phyloP scores from a whole-genome alignment of 139 green algal genomes.

The Micractinium sp. region DNA sequence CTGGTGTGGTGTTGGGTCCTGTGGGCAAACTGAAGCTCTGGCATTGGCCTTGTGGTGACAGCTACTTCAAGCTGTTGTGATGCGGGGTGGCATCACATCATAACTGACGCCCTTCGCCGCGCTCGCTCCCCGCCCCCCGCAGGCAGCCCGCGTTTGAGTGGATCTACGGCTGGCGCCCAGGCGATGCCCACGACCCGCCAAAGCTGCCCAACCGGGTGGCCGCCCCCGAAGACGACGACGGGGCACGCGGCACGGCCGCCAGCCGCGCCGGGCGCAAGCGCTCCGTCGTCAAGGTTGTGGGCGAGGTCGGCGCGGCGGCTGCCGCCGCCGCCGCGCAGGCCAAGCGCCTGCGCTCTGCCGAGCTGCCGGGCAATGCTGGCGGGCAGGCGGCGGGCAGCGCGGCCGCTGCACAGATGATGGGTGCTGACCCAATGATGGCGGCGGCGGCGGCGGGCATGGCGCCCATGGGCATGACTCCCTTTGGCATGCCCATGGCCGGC shows the following conservation, averaged over 20 bases:
- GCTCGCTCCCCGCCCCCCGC: not conserved
- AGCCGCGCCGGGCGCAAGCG: conserved; percentile 22
- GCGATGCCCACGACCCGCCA: conserved; percentile 40
- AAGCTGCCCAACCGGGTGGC: conserved; percentile 36
- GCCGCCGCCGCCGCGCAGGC: not conserved
- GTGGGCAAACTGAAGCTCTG: too few relatives aligned
- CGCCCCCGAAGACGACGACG: not conserved
- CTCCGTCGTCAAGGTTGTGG: not conserved
- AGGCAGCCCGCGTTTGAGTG: conserved; percentile 57
- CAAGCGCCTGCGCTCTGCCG: not conserved
- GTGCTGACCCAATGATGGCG: not conserved
- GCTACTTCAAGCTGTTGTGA: too few relatives aligned
- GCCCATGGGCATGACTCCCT: conserved; percentile 9
- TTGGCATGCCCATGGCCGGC: conserved; percentile 33
- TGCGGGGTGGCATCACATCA: too few relatives aligned
- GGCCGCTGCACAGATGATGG: not conserved
- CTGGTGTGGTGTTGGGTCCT: too few relatives aligned
- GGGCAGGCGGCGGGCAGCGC: too few relatives aligned
- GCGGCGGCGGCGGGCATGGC: conserved; percentile 10
- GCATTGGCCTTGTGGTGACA: too few relatives aligned
- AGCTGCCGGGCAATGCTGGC: not conserved
- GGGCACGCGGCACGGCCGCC: not conserved
- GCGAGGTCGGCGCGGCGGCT: not conserved
- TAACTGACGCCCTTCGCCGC: not conserved
- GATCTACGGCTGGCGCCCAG: conserved; percentile 49